Evolutionary conservation across 192 early-diverging fungal species (phyloP), one percentile per base, ranked within the genome.

Genomic region (Entomortierella beljakovae): DNA sequence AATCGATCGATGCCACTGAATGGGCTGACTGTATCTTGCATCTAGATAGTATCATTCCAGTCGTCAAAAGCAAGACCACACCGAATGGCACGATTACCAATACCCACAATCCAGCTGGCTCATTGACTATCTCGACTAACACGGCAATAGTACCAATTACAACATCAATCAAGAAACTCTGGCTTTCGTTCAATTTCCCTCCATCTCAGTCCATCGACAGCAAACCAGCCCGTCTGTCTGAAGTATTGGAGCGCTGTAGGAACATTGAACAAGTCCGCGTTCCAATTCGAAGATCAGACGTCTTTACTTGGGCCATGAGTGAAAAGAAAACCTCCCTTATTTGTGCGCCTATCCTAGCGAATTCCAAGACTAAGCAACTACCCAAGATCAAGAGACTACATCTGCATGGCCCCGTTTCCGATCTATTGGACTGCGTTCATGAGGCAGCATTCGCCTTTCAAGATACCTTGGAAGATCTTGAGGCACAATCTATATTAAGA

Each of bases 381-480:
- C 74, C 74, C 7, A 8, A 18, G 13, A 64, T 77, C 50, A 22
- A 40, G 34, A 40, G 49, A 54, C 49, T 77, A 18, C 66, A 69
- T 46, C 53, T 77, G 7, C 54, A 69, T 16, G 74, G 74, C 1
- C 66, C 74, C 0, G 69, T 51, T n/a, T 18, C 62, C 15, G 74
- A 77, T 28, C 32, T 77, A 37, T 57, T 77, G 60, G 74, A 77
- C 11, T 64, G 66, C 48, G 34, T 69, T 8, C 60, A 46, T 0
- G 74, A 77, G 6, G 74, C 66, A 15, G 37, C 55, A 26, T 68
- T 77, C 43, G 74, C 74, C 1, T 77, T 77, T 31, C 74, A 77
- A 61, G 61, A 68, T 28, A 77, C 74, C 10, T 29, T 77, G 6
- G 46, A 69, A 31, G 74, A 77, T 52, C 42, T 77, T 18, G 65